phyloP scores from a whole-genome alignment of 1,284 basidiomycete genomes.

The Trametes pubescens region DNA sequence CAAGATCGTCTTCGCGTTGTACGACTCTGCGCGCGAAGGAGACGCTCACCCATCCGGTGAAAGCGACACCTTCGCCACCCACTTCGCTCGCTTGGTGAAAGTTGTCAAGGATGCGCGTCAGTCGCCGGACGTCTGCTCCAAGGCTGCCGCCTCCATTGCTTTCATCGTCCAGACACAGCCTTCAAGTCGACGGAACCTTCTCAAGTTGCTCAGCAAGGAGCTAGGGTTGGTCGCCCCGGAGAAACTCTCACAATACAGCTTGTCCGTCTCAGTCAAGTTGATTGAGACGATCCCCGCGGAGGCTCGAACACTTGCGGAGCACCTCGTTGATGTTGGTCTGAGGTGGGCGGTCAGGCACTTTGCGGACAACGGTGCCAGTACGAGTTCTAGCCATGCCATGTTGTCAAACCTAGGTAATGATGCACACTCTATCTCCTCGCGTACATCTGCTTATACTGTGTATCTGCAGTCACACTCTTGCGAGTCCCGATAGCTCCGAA shows the following conservation, averaged over 20 bases:
- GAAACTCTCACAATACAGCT: conserved; percentile 21
- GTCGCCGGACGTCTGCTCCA: conserved; percentile 20
- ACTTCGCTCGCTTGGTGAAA: conserved; percentile 33
- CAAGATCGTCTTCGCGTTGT: conserved; percentile 26
- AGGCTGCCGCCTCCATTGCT: conserved; percentile 26
- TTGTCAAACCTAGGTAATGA: conserved; percentile 11
- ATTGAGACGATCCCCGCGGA: conserved; percentile 11
- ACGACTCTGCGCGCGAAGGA: conserved; percentile 25
- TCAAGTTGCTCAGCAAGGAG: conserved; percentile 25
- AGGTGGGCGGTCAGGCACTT: conserved; percentile 58
- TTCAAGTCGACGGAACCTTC: conserved; percentile 27
- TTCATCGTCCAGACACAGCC: conserved; percentile 23
- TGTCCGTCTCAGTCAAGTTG: conserved; percentile 20
- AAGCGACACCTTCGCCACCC: conserved; percentile 8
- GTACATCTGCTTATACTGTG: background rate
- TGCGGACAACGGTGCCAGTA: conserved; percentile 41
- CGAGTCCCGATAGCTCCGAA: conserved; percentile 48
- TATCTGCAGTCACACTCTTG: conserved; percentile 13
- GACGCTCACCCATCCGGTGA: background rate
- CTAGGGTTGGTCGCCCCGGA: conserved; percentile 23
- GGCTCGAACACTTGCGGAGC: conserved; percentile 35
- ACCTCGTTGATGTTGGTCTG: conserved; percentile 54
- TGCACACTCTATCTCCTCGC: background rate
- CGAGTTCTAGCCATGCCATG: conserved; percentile 27
- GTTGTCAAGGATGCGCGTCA: conserved; percentile 20